Base-by-base conservation (phyloP, 495 filamentous ascomycete genomes). In the Podospora appendiculata region DNA sequence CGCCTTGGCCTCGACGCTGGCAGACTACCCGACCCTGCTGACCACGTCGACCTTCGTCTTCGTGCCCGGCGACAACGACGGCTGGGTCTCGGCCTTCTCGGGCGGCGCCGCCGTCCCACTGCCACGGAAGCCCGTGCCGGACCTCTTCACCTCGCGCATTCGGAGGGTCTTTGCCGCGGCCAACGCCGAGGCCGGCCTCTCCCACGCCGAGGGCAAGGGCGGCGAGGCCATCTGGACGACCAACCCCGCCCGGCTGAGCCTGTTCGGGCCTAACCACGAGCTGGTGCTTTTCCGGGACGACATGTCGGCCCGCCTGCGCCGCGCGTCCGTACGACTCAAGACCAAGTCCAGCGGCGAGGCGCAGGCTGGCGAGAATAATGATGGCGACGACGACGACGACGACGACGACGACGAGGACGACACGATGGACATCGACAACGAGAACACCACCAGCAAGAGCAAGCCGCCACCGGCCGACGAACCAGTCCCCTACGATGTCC, bases 51-150 rank as follows among this genome's bases (percentile, higher is more conserved):
- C 88, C 0, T 94, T 96, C 58, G 69, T 96, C 11, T 95, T 97
- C 58, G 86, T 98, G 0, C 93, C 93, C 2, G 92, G 92, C 40
- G 92, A 96, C 63, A 94, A 95, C 65, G 93, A 98, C 63, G 89
- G 90, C 10, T 98, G 93, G 93, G 69, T 72, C 3, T 92, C 89
- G 0, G 79, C 89, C 3, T 95, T 95, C 67, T 85, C 85, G 2
- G 84, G 81, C 11, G 93, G 93, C n/a, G 85, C 89, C 41, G 79
- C 88, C 1, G 79, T 84, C 1, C 75, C 83, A 8, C 61, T 96
- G 11, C 93, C 93, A 0, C 75, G 87, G 11, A 82, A 84, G 44
- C 62, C 72, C 0, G 78, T 98, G 4, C 94, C 93, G 8, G 88
- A 92, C 2, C 61, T 96, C 42, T 97, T 96, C 64, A 95, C 91